Percentiles rank a stretch among this genome's conserved stretches.
These are phyloP conservation scores for Cucurbita argyrosperma DNA, from an alignment of 306 rosid genomes.

Conservation along the genomic window DNA sequence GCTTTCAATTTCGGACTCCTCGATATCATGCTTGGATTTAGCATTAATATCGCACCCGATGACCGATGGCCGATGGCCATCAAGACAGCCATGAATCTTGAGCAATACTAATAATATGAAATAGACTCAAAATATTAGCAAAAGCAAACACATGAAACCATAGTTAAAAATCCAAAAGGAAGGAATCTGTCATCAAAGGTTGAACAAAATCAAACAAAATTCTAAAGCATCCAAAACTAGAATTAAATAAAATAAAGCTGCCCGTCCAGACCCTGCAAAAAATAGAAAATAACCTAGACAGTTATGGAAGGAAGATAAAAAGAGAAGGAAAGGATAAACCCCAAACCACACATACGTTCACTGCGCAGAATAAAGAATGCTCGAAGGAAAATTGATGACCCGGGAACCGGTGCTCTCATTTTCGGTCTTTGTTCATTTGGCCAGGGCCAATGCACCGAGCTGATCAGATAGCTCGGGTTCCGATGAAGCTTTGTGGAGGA, in stretches of 20 bases:
- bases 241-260: background rate
- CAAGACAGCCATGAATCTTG: background rate
- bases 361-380: conserved; percentile 9
- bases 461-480: conserved; percentile 48
- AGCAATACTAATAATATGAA: background rate
- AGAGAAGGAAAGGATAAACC: background rate
- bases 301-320: background rate
- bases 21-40: background rate
- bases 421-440: conserved; percentile 20
- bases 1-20: background rate
- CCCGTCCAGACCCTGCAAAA: background rate
- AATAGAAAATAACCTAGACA: background rate
- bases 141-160: background rate
- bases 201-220: conserved; percentile 6
- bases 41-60: background rate
- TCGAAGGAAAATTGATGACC: background rate
- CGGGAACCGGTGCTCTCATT: background rate
- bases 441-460: conserved; percentile 31
- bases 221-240: background rate
- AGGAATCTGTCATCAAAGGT: background rate
- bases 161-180: background rate
- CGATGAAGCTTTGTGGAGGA: conserved; percentile 42
- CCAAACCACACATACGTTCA: conserved; percentile 8
- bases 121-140: background rate
- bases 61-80: background rate